Percentiles rank a stretch among this genome's conserved stretches.
These are phyloP conservation scores for Rhododendron mucronatum DNA, from an alignment of 148 eudicot genomes.

Conservation along the genomic window DNA sequence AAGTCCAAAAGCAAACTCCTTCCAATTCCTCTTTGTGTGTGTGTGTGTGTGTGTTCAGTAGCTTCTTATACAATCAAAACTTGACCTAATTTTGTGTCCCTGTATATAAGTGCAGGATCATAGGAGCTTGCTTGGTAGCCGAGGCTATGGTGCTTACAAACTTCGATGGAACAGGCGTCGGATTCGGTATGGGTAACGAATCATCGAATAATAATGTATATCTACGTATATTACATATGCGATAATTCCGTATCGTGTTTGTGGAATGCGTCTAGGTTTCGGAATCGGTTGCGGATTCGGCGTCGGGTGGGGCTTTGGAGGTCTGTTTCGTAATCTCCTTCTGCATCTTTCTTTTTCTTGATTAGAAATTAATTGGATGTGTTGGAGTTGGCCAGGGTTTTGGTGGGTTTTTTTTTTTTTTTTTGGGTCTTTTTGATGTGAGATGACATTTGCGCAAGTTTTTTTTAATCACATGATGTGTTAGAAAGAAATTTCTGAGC, in stretches of 20 bases:
- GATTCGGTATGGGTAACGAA: slow-evolving; percentile 39
- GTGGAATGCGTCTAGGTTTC: slow-evolving; percentile 33
- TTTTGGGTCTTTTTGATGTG: not conserved
- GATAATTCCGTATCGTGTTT: not conserved
- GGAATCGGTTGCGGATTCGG: slow-evolving; percentile 80
- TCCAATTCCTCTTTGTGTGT: not conserved
- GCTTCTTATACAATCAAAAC: not conserved
- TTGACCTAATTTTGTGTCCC: not conserved
- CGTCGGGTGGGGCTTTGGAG: slow-evolving; percentile 82
- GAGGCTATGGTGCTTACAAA: slow-evolving; percentile 50
- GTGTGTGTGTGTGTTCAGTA: not conserved
- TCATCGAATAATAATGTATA: not conserved
- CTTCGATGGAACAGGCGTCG: slow-evolving; percentile 60
- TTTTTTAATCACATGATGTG: not conserved
- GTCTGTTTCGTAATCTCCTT: slow-evolving; percentile 25
- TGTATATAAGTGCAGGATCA: not conserved
- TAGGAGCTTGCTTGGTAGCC: not conserved
- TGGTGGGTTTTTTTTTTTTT: too few species aligned
- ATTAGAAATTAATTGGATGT: not conserved
- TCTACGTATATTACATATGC: not conserved
- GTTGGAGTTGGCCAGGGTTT: not conserved
- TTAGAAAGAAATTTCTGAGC: not conserved
- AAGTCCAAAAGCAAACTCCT: not conserved
- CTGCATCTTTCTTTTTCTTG: not conserved
- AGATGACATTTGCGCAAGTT: not conserved